Base-by-base conservation (phyloP, 1,139 yeast genomes). In the Debaryomycetaceae sp. region DNA sequence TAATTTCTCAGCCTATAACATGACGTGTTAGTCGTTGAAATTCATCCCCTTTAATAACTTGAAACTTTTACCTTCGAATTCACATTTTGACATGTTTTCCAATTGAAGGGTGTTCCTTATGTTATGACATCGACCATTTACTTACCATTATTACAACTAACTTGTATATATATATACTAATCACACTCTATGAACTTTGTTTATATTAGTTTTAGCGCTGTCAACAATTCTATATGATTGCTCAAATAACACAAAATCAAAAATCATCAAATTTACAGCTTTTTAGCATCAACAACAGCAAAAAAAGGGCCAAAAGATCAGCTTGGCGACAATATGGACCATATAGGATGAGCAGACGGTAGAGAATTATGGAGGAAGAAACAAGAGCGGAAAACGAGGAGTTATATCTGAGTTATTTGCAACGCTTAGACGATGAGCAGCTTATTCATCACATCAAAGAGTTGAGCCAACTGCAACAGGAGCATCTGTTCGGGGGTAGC, bases 1-100 rank as follows among this genome's bases (percentile, higher is more conserved):
- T 58, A 92, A 79, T 70, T 89, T 86, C 52, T 87, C 94, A 56
- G 94, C 82, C 87, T 77, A 44, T 7, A 17, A 8, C 26, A 22
- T 11, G 7, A 22, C 26, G 26, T 22, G 26, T 22, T 22, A 22
- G 26, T 22, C 26, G 11, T 11, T 11, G 26, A n/a, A n/a, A n/a
- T 22, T 22, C 4, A 22, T 11, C 26, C 11, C 26, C 26, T n/a
- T n/a, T n/a, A n/a, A n/a, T n/a, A n/a, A n/a, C n/a, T n/a, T n/a
- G n/a, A n/a, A n/a, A n/a, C n/a, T n/a, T n/a, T n/a, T n/a, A n/a
- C n/a, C n/a, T n/a, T n/a, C n/a, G n/a, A n/a, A n/a, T n/a, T n/a
- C n/a, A n/a, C n/a, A n/a, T n/a, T n/a, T n/a, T n/a, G n/a, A n/a
- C n/a, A n/a, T n/a, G n/a, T n/a, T n/a, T n/a, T n/a, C n/a, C n/a